Percentiles rank a stretch among this genome's conserved stretches.
These are phyloP conservation scores for Raphanus hybrid DNA, from an alignment of 441 rosid genomes.

Conservation along the genomic window DNA sequence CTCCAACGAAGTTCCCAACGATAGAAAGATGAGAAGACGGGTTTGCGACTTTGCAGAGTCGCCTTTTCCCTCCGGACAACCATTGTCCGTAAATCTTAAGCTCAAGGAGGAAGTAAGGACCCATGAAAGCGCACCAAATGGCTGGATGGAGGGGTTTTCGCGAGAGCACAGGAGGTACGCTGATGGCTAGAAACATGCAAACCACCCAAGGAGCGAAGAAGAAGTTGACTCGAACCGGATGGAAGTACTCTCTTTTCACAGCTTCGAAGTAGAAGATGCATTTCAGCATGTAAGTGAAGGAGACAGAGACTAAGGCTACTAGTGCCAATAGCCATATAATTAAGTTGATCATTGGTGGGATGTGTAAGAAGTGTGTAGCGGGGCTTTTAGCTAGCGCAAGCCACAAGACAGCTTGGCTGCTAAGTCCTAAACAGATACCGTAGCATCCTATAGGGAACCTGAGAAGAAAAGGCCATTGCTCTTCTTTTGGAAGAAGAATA, in stretches of 20 bases:
- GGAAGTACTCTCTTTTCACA: conserved; percentile 83
- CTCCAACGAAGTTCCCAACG: conserved; percentile 90
- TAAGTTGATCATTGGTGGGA: conserved; percentile 68
- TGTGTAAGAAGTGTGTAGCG: conserved; percentile 68
- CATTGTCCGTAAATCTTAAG: conserved; percentile 93
- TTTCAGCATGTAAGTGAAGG: conserved; percentile 74
- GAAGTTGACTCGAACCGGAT: conserved; percentile 85
- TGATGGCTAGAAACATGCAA: conserved; percentile 84
- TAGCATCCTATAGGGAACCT: conserved; percentile 86
- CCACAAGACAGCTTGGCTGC: conserved; percentile 96
- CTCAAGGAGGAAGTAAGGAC: conserved; percentile 79
- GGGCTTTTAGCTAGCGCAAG: conserved; percentile 73
- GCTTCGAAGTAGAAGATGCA: conserved; percentile 91
- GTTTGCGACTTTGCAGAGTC: conserved; percentile 95
- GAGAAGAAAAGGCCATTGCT: conserved; percentile 90
- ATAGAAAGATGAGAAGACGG: conserved; percentile 91
- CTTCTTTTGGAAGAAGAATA: conserved; percentile 88
- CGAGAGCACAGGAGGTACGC: conserved; percentile 59
- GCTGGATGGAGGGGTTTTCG: conserved; percentile 61
- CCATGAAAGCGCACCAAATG: conserved; percentile 78
- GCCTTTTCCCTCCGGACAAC: conserved; percentile 88
- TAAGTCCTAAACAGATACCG: conserved; percentile 87
- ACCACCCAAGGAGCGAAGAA: conserved; percentile 98
- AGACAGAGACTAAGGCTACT: conserved; percentile 58
- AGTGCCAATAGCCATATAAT: conserved; percentile 69